Evolutionary conservation across 2,329 filamentous ascomycete genomes (phyloP).

Genomic region (Sporothrix dimorphospora): DNA sequence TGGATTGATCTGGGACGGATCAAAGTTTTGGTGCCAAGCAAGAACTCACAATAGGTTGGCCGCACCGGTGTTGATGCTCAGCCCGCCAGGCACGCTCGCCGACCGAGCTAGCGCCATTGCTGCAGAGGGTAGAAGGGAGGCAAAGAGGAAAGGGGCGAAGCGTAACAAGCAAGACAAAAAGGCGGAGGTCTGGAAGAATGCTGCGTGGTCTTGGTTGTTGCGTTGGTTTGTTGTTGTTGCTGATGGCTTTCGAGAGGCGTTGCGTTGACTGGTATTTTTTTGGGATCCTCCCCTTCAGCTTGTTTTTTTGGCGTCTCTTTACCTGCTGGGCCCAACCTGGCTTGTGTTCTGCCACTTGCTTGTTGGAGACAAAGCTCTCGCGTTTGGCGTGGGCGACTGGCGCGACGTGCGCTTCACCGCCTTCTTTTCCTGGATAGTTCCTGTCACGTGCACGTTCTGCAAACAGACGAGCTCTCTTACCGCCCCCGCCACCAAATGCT

Average conservation of each 20-base stretch:
- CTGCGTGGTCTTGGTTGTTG: not conserved
- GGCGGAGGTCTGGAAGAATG: slow-evolving; percentile 3
- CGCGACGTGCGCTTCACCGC: slow-evolving; percentile 12
- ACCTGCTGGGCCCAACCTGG: not conserved
- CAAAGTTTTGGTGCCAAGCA: not conserved
- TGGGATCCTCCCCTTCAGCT: not conserved
- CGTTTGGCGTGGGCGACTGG: not conserved
- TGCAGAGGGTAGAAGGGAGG: not conserved
- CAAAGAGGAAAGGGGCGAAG: not conserved
- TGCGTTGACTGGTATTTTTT: not conserved
- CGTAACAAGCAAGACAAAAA: not conserved
- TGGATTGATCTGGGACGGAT: not conserved
- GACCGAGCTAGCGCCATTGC: slow-evolving; percentile 58
- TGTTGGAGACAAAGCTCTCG: slow-evolving; percentile 6
- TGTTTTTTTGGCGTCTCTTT: slow-evolving; percentile 16
- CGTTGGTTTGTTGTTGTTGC: slow-evolving; percentile 12
- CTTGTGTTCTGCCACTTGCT: not conserved
- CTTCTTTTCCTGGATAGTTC: not conserved
- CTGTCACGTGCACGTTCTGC: slow-evolving; percentile 6
- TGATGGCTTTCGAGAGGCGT: not conserved
- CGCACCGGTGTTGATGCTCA: slow-evolving; percentile 66
- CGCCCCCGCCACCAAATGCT: not conserved
- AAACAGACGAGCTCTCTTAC: not conserved
- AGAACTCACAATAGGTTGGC: slow-evolving; percentile 59
- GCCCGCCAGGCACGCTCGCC: slow-evolving; percentile 61